Evolutionary conservation across 345 rosid genomes (phyloP), one percentile per base, ranked within the genome.

Genomic region (Aurinia saxatilis): DNA sequence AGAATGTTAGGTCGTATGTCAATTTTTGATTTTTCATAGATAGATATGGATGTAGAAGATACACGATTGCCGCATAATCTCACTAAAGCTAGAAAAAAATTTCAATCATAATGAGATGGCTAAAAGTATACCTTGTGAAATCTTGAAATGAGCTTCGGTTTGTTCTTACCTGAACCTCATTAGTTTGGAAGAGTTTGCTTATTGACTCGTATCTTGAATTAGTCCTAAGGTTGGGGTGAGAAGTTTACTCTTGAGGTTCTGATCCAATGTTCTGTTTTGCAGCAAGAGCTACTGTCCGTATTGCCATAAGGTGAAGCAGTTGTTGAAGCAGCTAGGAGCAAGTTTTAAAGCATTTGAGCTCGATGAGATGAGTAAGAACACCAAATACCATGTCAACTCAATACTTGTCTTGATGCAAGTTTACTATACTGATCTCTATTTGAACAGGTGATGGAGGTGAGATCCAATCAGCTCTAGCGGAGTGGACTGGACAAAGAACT

Each of bases 251-350:
- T 5, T 27, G 30, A 27, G 30, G 30, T 27, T 27, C 30, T 27
- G 30, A 27, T 27, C n/a, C 6, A 3, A 10, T 35, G 4, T 18
- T 46, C 14, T 11, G 42, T 14, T 13, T 50, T 49, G 75, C 91
- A 88, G 96, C 58, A 88, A 88, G 77, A 83, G 84, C 31, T 76
- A 81, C 39, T 80, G 90, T 52, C 81, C 83, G 18, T 85, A 74
- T 65, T 83, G 88, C 66, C 63, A 48, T 27, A 60, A 40, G 35
- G 73, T 68, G 61, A 68, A 68, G 8, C 61, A 68, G 61, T 19
- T 68, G 7, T 30, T 68, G 27, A 60, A 67, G 17, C 61, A 68
- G 34, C 61, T 68, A 25, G 73, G 73, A 44, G 73, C 61, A 17
- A 68, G 5, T 10, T 60, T 58, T 44, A 60, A 68, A 68, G 67